Conservation (phyloP, 306 rosid species). For the Glycine tomentella region DNA sequence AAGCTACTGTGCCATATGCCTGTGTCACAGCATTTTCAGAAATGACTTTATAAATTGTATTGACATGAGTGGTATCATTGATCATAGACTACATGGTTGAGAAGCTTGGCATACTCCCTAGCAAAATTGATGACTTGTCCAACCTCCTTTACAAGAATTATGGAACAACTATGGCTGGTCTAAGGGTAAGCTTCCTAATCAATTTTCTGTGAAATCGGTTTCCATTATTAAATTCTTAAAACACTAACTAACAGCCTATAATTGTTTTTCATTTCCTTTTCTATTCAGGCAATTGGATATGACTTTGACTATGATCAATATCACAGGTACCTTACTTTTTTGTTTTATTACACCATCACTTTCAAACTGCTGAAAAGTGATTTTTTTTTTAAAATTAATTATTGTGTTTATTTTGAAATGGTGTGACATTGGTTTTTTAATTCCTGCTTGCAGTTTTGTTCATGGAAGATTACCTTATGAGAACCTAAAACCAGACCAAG, state of each 20-base stretch:
- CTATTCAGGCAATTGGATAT: slow-evolving; percentile 86
- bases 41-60: slow-evolving; percentile 18
- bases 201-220: slow-evolving; percentile 12
- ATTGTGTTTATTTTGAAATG: slow-evolving; percentile 34
- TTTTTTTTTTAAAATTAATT: not conserved
- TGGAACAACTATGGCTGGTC: slow-evolving; percentile 99
- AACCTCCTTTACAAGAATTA: slow-evolving; percentile 85
- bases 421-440: slow-evolving; percentile 3
- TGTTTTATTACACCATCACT: slow-evolving; percentile 14
- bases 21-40: not conserved
- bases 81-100: slow-evolving; percentile 83
- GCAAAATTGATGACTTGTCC: slow-evolving; percentile 71
- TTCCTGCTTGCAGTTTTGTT: slow-evolving; percentile 64
- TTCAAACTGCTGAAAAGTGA: slow-evolving; percentile 17
- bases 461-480: slow-evolving; percentile 98
- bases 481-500: slow-evolving; percentile 83
- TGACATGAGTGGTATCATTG: slow-evolving; percentile 35
- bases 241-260: not conserved
- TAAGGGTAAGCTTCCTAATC: slow-evolving; percentile 70
- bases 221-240: not conserved
- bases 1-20: not conserved
- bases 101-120: slow-evolving; percentile 77
- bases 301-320: slow-evolving; percentile 97
- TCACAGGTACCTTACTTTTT: slow-evolving; percentile 65
- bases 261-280: slow-evolving; percentile 35